Conservation (phyloP, 2,329 filamentous ascomycete genomes). For the Stachybotrys chartarum region DNA sequence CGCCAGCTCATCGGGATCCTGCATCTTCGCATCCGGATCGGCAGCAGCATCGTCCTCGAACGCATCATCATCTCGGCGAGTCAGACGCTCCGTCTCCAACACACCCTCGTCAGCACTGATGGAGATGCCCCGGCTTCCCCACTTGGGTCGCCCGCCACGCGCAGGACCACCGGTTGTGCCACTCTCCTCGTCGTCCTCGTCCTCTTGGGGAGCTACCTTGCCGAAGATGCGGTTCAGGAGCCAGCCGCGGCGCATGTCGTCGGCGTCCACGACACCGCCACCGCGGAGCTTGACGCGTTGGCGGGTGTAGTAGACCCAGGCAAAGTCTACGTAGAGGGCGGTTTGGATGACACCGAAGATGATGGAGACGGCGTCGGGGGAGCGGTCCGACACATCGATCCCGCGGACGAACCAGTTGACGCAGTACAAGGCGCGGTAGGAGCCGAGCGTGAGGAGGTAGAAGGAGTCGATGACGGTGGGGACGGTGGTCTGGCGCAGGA, state of each 20-base stretch:
- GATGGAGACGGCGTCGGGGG: conserved; percentile 65
- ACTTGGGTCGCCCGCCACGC: conserved; percentile 39
- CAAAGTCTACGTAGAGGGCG: conserved; percentile 85
- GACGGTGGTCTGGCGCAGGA: conserved; percentile 89
- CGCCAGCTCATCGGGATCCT: conserved; percentile 58
- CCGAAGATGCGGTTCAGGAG: conserved; percentile 74
- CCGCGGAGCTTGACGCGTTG: conserved; percentile 87
- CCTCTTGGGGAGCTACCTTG: conserved; percentile 32
- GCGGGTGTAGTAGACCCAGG: conserved; percentile 91
- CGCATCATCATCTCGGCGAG: conserved; percentile 34
- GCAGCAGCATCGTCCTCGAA: conserved; percentile 34
- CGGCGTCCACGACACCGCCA: conserved; percentile 82
- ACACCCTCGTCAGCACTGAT: conserved; percentile 59
- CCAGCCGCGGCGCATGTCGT: conserved; percentile 82
- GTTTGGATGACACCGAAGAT: conserved; percentile 88
- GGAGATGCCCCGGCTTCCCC: conserved; percentile 59
- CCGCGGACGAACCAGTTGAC: conserved; percentile 80
- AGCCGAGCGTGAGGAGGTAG: conserved; percentile 81
- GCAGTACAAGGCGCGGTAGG: conserved; percentile 83
- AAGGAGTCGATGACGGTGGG: conserved; percentile 96
- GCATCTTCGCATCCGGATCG: conserved; percentile 59
- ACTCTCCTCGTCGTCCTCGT: conserved; percentile 54
- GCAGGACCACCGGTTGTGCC: conserved; percentile 18
- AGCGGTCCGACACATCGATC: conserved; percentile 48
- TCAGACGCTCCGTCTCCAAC: conserved; percentile 40